Evolutionary conservation across 208 protist species (phyloP).

Genomic region (Leishmania mexicana): DNA sequence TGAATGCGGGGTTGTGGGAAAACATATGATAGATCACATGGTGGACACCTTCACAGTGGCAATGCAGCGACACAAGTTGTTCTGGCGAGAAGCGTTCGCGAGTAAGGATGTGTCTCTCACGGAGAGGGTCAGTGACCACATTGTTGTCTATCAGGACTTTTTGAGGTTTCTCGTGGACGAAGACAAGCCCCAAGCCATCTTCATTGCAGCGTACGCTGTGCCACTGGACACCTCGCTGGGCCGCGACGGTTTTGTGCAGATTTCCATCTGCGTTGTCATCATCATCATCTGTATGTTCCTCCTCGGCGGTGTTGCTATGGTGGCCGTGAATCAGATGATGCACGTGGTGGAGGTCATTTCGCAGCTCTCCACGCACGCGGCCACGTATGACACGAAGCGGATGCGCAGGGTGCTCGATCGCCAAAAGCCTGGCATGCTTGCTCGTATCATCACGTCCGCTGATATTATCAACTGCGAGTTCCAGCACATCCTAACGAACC

Average conservation of each 20-base stretch:
- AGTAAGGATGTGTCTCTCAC: slow-evolving; percentile 7
- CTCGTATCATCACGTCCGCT: slow-evolving; percentile 21
- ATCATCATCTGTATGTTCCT: slow-evolving; percentile 52
- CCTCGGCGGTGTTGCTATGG: slow-evolving; percentile 44
- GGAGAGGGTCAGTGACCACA: slow-evolving; percentile 26
- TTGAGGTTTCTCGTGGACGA: slow-evolving; percentile 31
- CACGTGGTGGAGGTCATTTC: slow-evolving; percentile 55
- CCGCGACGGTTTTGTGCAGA: slow-evolving; percentile 38
- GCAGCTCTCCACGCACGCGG: slow-evolving; percentile 48
- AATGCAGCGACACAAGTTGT: neutral
- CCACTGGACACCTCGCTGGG: slow-evolving; percentile 37
- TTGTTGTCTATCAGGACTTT: slow-evolving; percentile 49
- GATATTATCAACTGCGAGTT: slow-evolving; percentile 55
- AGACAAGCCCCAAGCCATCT: slow-evolving; percentile 26
- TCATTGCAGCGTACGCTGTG: slow-evolving; percentile 58
- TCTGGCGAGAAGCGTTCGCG: too few species aligned
- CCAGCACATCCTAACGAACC: slow-evolving; percentile 49
- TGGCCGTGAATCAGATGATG: slow-evolving; percentile 48
- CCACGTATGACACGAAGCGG: slow-evolving; percentile 54
- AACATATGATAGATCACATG: slow-evolving; percentile 26
- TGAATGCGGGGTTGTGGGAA: slow-evolving; percentile 4
- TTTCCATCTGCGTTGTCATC: slow-evolving; percentile 59
- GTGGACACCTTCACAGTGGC: slow-evolving; percentile 24
- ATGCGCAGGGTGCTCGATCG: slow-evolving; percentile 50
- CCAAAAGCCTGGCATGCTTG: slow-evolving; percentile 12